phyloP scores from a whole-genome alignment of 1,139 yeast genomes.

The Debaryomyces coudertii region DNA sequence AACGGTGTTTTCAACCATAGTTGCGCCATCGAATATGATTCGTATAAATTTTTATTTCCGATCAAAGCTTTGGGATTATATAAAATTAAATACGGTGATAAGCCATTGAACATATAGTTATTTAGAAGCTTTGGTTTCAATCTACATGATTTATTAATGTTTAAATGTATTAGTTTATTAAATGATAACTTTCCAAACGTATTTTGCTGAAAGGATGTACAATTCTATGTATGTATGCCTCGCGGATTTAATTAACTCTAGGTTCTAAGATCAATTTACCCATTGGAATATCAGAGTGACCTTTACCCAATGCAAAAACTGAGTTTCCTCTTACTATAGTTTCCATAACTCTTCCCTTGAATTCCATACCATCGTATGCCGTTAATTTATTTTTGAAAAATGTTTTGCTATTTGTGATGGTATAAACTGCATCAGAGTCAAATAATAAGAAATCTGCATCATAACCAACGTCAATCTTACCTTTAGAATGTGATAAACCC shows the following conservation, averaged over 20 bases:
- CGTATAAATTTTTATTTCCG: slow-evolving; percentile 85
- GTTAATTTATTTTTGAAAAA: slow-evolving; percentile 84
- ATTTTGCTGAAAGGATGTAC: slow-evolving; percentile 69
- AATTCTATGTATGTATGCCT: slow-evolving; percentile 57
- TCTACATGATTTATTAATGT: background rate
- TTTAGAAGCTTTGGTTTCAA: background rate
- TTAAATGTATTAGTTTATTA: background rate
- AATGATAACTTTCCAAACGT: background rate
- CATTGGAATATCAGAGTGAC: slow-evolving; percentile 57
- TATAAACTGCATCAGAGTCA: slow-evolving; percentile 62
- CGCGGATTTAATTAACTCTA: slow-evolving; percentile 24
- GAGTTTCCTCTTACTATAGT: slow-evolving; percentile 77
- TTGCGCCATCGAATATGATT: slow-evolving; percentile 94
- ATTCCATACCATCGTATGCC: slow-evolving; percentile 73
- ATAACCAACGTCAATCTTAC: slow-evolving; percentile 67
- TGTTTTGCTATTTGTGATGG: slow-evolving; percentile 60
- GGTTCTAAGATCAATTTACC: slow-evolving; percentile 67
- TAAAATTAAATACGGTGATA: slow-evolving; percentile 35
- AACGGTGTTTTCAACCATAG: slow-evolving; percentile 96
- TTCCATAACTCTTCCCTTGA: slow-evolving; percentile 74
- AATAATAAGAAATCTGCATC: slow-evolving; percentile 89
- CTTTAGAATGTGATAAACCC: slow-evolving; percentile 74
- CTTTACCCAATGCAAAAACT: slow-evolving; percentile 60
- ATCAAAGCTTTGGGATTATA: slow-evolving; percentile 92
- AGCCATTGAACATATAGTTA: background rate